Evolutionary conservation across 257 asterid genomes (phyloP).

Genomic region (Galeopsis tetrahit): DNA sequence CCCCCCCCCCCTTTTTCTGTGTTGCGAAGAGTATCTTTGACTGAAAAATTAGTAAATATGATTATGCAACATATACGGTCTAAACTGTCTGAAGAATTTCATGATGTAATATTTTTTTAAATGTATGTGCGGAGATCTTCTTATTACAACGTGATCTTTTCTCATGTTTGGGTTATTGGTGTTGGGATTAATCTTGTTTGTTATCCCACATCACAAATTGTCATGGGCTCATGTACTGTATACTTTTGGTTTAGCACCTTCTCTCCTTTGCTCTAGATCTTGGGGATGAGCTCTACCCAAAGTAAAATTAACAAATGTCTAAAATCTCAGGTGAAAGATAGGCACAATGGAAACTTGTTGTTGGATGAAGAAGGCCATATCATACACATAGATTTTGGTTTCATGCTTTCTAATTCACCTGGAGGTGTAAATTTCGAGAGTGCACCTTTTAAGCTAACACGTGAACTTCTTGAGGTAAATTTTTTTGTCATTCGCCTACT

Average conservation of each 20-base stretch:
- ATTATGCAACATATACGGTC: slow-evolving; percentile 25
- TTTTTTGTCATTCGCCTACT: slow-evolving; percentile 8
- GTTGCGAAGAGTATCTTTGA: slow-evolving; percentile 5
- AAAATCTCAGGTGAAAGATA: slow-evolving; percentile 76
- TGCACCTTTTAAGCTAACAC: slow-evolving; percentile 97
- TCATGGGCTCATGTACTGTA: not conserved
- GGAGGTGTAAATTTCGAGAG: slow-evolving; percentile 99
- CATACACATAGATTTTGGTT: slow-evolving; percentile 98
- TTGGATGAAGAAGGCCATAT: slow-evolving; percentile 99
- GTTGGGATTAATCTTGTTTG: not conserved
- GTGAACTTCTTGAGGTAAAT: slow-evolving; percentile 96
- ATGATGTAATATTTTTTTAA: not conserved
- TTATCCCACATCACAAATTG: slow-evolving; percentile 5
- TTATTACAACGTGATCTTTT: slow-evolving; percentile 7
- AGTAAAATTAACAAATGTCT: not conserved
- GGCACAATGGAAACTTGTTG: slow-evolving; percentile 97
- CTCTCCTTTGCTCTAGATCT: not conserved
- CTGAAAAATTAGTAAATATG: slow-evolving; percentile 15
- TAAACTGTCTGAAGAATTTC: not conserved
- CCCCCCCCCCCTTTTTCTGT: not conserved
- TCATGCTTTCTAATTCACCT: slow-evolving; percentile 99
- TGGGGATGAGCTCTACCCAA: not conserved
- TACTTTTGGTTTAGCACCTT: not conserved
- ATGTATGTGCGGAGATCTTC: not conserved
- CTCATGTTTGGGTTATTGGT: not conserved